phyloP scores from a whole-genome alignment of 2,329 filamentous ascomycete species.

The Penicillium verrucosum region DNA sequence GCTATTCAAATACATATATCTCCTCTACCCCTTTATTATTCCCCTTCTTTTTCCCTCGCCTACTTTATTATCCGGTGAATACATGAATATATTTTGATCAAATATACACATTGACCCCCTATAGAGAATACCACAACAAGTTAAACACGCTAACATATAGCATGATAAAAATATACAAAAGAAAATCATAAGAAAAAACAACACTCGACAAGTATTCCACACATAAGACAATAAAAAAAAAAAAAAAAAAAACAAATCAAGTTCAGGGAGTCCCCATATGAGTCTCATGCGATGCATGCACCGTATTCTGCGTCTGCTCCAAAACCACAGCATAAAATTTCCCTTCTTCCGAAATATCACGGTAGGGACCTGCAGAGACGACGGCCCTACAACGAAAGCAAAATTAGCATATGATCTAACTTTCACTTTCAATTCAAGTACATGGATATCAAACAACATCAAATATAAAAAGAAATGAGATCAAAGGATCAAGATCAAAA shows the following conservation, averaged over 20 bases:
- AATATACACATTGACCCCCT: too few relatives aligned
- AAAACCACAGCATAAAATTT: slow-evolving; percentile 39
- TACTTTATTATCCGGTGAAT: too few relatives aligned
- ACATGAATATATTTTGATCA: too few relatives aligned
- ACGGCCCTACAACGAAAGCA: slow-evolving; percentile 27
- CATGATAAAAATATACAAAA: slow-evolving; percentile 1
- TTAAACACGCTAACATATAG: not conserved
- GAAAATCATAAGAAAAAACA: not conserved
- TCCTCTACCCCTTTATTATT: too few relatives aligned
- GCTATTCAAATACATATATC: too few relatives aligned
- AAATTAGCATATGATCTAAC: not conserved
- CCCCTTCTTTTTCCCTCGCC: too few relatives aligned
- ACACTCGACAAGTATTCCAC: not conserved
- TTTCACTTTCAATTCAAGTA: not conserved
- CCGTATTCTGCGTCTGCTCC: slow-evolving; percentile 27
- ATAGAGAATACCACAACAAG: not conserved
- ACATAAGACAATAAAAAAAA: not conserved
- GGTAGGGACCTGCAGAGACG: slow-evolving; percentile 34
- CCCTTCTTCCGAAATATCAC: slow-evolving; percentile 36
- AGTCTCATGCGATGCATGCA: not conserved
- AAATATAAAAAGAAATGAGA: not conserved
- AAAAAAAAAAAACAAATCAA: not conserved
- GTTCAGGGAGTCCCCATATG: slow-evolving; percentile 7
- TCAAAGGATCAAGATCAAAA: not conserved
- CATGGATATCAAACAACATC: not conserved